phyloP scores from a whole-genome alignment of 1,139 yeast genomes.

The Pichia sp. region DNA sequence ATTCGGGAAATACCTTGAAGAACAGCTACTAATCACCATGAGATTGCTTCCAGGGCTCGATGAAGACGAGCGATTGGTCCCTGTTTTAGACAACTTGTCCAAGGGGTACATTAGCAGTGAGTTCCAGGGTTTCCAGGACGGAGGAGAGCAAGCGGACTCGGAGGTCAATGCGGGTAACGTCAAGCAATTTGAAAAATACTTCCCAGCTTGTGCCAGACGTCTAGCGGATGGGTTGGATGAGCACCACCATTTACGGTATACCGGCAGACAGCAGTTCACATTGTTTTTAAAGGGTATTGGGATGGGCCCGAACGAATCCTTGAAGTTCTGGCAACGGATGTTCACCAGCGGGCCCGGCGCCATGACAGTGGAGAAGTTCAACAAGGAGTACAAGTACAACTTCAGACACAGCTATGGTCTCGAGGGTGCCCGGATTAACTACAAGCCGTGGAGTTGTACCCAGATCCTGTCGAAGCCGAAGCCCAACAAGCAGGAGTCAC shows the following conservation, averaged over 20 bases:
- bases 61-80: constrained; percentile 86
- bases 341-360: constrained; percentile 50
- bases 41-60: constrained; percentile 79
- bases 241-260: constrained; percentile 71
- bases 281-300: constrained; percentile 89
- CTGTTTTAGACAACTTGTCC: constrained; percentile 74
- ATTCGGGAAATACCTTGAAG: constrained; percentile 51
- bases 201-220: constrained; percentile 78
- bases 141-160: constrained; percentile 30
- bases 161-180: constrained; percentile 66
- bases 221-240: constrained; percentile 58
- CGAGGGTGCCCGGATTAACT: constrained; percentile 84
- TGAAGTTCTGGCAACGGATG: constrained; percentile 76
- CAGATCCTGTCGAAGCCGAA: constrained; percentile 69
- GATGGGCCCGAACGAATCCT: constrained; percentile 77
- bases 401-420: constrained; percentile 86
- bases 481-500: constrained; percentile 64
- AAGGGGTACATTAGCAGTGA: constrained; percentile 65
- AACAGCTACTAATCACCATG: constrained; percentile 62
- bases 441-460: constrained; percentile 81
- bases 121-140: constrained; percentile 38
- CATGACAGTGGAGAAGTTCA: constrained; percentile 68
- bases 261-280: constrained; percentile 81
- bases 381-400: constrained; percentile 83
- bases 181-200: constrained; percentile 54